These are phyloP conservation scores for Rhizophora mangle DNA, from an alignment of 345 rosid genomes.

Conservation along the genomic window DNA sequence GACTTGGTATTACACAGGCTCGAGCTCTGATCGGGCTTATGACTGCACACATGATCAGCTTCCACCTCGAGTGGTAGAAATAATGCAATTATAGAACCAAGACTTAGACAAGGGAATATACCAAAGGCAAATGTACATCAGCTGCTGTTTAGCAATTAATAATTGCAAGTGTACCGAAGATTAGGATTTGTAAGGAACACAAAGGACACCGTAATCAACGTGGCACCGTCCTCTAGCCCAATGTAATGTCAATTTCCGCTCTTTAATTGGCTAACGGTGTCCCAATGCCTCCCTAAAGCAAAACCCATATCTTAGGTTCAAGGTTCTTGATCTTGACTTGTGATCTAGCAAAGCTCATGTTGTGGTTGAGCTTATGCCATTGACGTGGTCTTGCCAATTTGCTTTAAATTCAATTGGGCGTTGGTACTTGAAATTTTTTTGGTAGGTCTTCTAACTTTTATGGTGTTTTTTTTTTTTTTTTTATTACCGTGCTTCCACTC, in stretches of 20 bases:
- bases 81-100: not conserved
- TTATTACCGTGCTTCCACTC: too few relatives aligned
- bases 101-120: not conserved
- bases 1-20: too few relatives aligned
- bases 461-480: too few relatives aligned
- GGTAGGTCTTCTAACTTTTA: too few relatives aligned
- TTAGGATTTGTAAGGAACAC: not conserved
- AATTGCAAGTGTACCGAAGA: too few relatives aligned
- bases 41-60: too few relatives aligned
- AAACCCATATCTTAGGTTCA: slow-evolving; percentile 5
- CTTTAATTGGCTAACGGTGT: not conserved
- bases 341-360: not conserved
- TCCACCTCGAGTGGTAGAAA: too few relatives aligned
- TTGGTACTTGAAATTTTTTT: too few relatives aligned
- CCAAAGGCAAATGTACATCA: too few relatives aligned
- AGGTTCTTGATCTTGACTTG: slow-evolving; percentile 13
- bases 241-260: not conserved
- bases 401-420: not conserved
- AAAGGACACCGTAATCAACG: not conserved
- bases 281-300: slow-evolving; percentile 6
- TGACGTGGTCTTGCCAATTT: not conserved
- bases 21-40: too few relatives aligned
- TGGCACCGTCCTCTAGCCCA: not conserved
- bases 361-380: not conserved
- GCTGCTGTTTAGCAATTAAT: too few relatives aligned